Base-by-base conservation (phyloP, 2,329 filamentous ascomycete genomes). In the Pseudogymnoascus pannorum region DNA sequence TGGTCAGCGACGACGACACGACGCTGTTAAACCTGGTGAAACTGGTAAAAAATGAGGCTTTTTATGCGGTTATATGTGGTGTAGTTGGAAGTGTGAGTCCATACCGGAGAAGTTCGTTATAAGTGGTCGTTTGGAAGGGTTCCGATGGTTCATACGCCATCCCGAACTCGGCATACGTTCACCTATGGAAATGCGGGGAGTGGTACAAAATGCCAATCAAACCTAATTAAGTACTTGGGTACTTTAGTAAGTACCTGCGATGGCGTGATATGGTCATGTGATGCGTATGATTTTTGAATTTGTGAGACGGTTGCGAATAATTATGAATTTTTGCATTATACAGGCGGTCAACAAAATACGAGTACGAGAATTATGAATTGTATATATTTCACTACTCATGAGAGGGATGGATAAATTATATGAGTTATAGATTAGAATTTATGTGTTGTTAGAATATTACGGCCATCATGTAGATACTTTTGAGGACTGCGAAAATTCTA, bases 121-220 rank as follows among this genome's bases (percentile, higher is more conserved):
- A 20, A 20, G 48, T 33, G 48, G 48, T 54, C 26, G 48, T 54
- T 31, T 54, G 48, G 26, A 20, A 54, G 48, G 48, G 48, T 54
- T 54, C 26, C 26, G 48, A 54, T 54, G 48, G 48, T 31, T 33
- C 26, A 54, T 54, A 54, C 48, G 24, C 48, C 48, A 54, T 54
- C 48, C 48, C 48, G 48, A 54, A 54, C 48, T 54, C 48, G 48
- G 48, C 48, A 54, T 20, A 7, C 48, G 26, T 54, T 9, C 48
- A 54, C 48, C 44, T 31, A 33, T 54, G 48, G 31, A 54, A 54
- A 54, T 54, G 48, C 48, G 48, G 48, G 48, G 48, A 54, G 48
- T n/a, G 11, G 48, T 54, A 54, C 48, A 31, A 31, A 54, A 54
- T 54, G 48, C 48, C 48, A 54, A 31, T 54, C 48, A 54, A 31